Evolutionary conservation across 768 basidiomycete species (phyloP).

Genomic region (Dacryopinax spathularia): DNA sequence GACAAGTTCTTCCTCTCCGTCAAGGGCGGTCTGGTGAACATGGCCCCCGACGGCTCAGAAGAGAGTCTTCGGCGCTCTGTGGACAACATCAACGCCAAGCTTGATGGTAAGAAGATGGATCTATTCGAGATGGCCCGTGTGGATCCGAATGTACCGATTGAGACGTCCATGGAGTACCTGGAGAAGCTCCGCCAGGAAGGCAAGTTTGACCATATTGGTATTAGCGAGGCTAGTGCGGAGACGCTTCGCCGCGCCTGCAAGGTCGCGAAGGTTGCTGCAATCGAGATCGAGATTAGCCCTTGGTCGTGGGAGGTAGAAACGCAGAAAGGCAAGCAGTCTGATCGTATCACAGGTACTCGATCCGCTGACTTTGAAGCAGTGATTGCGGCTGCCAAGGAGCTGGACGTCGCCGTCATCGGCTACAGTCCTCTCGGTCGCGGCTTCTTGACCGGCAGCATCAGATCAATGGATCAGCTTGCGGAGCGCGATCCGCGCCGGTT

Average conservation of each 20-base stretch:
- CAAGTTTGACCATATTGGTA: constrained; percentile 43
- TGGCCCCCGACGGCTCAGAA: background rate
- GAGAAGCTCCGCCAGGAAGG: constrained; percentile 37
- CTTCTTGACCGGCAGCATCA: constrained; percentile 23
- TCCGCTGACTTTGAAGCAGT: constrained; percentile 19
- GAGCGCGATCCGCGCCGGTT: constrained; percentile 31
- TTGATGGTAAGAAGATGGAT: constrained; percentile 28
- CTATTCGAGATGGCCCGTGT: constrained; percentile 42
- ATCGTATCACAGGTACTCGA: constrained; percentile 10
- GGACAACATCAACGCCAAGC: constrained; percentile 4
- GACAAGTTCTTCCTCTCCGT: constrained; percentile 37
- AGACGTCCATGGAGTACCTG: constrained; percentile 31
- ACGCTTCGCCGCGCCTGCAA: constrained; percentile 24
- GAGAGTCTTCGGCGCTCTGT: constrained; percentile 7
- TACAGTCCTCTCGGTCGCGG: constrained; percentile 28
- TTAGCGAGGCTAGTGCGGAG: constrained; percentile 40
- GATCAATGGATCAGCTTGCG: constrained; percentile 21
- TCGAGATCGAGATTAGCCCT: constrained; percentile 29
- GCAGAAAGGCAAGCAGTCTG: background rate
- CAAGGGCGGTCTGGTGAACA: constrained; percentile 28
- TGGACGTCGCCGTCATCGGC: constrained; percentile 25
- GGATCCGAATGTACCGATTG: constrained; percentile 32
- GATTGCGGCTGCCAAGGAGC: constrained; percentile 23
- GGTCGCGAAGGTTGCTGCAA: constrained; percentile 23
- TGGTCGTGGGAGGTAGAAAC: constrained; percentile 24